Base-by-base conservation (phyloP, 495 filamentous ascomycete genomes). In the Jackrogersella multiformis region DNA sequence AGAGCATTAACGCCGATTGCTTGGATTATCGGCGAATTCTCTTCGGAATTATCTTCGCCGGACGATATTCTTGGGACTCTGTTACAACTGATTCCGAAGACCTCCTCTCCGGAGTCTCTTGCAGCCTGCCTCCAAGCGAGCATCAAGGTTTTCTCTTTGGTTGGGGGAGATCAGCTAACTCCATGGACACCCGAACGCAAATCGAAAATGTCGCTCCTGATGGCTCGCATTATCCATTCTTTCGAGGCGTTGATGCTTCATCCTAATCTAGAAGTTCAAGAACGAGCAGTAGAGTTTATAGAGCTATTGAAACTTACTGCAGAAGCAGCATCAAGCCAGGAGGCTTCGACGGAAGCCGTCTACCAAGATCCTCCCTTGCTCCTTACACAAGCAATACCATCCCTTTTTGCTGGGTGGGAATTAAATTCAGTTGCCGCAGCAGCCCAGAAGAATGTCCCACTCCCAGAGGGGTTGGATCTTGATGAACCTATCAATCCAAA, bases 181-280 rank as follows among this genome's bases (percentile, higher is more conserved):
- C 68, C 72, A 10, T 94, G 91, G 89, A 88, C 83, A n/a, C 66
- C 82, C 2, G 81, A 86, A 59, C 83, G 87, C 35, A 90, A 89
- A 73, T 87, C 89, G 9, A 87, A 87, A 62, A 84, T 89, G 5
- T 86, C 88, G 13, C 82, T 99, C 18, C 81, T 96, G 1, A 85
- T 96, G 75, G 88, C 89, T 20, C 86, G 92, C 23, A 84, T 96
- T n/a, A 82, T 95, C 20, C 83, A 92, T 66, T 90, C 93, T 42
- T 80, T 97, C 2, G 94, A 97, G 52, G 82, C 87, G 0, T 77
- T 97, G 23, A 83, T 88, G 0, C 84, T 86, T 4, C 93, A 97
- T 73, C 92, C 96, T 0, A 90, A 87, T 67, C 80, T 99, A 8
- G 95, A 98, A 70, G 92, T 98, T n/a, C 95, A 99, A 75, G 95